Base-by-base conservation (phyloP, 2,329 filamentous ascomycete genomes). In the Coniochaeta sp. region DNA sequence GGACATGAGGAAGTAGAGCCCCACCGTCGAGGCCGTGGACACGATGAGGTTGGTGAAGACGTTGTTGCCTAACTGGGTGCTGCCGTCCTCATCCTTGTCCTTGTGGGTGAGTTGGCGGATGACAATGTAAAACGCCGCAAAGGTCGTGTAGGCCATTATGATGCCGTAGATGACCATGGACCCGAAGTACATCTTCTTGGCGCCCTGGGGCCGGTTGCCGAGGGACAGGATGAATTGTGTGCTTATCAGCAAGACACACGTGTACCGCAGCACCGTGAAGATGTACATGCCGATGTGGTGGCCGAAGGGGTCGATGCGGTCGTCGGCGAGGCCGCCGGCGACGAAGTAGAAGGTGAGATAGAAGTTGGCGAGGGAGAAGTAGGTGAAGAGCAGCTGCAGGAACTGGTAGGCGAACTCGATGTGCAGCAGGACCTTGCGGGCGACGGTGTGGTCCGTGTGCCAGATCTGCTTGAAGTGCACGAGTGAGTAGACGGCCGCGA, bases 291-390 rank as follows among this genome's bases (percentile, higher is more conserved):
- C 92, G 57, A 95, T 85, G 56, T 84, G 79, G 69, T 96, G 88
- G 14, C 91, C 91, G 60, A 99, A 99, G 0, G 95, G 95, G 67
- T 99, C 94, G 58, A 95, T 76, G 24, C 75, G 74, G 0, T 81
- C 73, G 62, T 97, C 90, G 0, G 87, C 81, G 14, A 99, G 78
- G 35, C 91, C 95, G 40, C 94, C 94, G 20, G 91, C 91, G 58
- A 99, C 86, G 74, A 99, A 99, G 79, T 91, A 99, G 73, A 99
- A 99, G 53, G 91, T 95, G 50, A 99, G 84, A 69, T 97, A 99
- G 77, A 97, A 99, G 75, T 99, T 99, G 68, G 92, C 91, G 35
- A 99, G 83, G 10, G 92, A 96, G 75, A 99, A 97, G 75, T 90
- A 99, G 45, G 94, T 99, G 74, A 99, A 99, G 55, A 95, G 69